These are phyloP conservation scores for Suhomyces vadensis DNA, from an alignment of 805 yeast genomes.

Conservation along the genomic window DNA sequence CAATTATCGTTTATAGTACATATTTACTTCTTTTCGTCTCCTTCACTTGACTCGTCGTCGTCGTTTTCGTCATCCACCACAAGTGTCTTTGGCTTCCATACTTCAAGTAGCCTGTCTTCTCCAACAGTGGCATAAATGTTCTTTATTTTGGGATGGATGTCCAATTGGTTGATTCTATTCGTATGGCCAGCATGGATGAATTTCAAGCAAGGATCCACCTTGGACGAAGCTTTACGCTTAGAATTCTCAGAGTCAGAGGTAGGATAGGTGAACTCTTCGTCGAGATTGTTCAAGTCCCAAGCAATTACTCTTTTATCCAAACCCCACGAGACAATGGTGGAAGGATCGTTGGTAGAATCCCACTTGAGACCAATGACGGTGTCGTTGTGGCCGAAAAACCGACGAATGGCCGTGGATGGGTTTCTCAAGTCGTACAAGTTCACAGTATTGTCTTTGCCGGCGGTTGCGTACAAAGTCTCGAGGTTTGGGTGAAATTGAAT, in stretches of 20 bases:
- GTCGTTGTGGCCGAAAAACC: conserved; percentile 64
- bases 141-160: conserved; percentile 61
- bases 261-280: conserved; percentile 50
- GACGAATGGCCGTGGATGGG: conserved; percentile 56
- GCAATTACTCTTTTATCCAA: conserved; percentile 67
- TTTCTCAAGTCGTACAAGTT: conserved; percentile 75
- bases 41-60: conserved; percentile 23
- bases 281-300: conserved; percentile 71
- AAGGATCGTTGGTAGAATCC: conserved; percentile 49
- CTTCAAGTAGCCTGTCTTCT: conserved; percentile 72
- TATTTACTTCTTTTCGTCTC: conserved; percentile 6
- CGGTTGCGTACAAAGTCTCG: conserved; percentile 65
- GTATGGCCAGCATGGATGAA: conserved; percentile 91
- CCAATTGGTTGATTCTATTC: conserved; percentile 62
- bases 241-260: conserved; percentile 37
- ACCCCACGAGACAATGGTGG: conserved; percentile 56
- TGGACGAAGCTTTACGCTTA: conserved; percentile 54
- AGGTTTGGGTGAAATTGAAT: conserved; percentile 63
- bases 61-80: conserved; percentile 37
- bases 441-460: conserved; percentile 73
- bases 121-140: conserved; percentile 67
- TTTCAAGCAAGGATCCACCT: conserved; percentile 66
- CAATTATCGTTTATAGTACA: too few relatives aligned
- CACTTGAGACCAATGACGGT: conserved; percentile 45
- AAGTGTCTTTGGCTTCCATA: conserved; percentile 68